Evolutionary conservation across 768 basidiomycete genomes (phyloP), one percentile per base, ranked within the genome.

Genomic region (Galerina marginata): DNA sequence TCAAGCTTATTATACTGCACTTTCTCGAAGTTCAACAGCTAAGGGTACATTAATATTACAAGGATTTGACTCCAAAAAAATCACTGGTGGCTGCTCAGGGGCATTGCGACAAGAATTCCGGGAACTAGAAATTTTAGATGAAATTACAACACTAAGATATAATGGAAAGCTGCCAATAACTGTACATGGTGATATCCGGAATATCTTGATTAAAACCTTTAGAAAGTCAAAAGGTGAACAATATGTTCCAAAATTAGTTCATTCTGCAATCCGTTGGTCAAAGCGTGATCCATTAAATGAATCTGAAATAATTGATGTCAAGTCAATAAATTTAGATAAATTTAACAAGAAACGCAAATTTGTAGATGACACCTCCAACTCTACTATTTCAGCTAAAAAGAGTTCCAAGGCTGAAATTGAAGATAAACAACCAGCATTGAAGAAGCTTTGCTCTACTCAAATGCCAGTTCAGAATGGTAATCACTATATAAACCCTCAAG

Each of bases 61-160:
- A 43, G 66, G 61, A 1, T 71, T 75, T 57, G 62, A 71, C 20
- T 6, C 36, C 4, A 38, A 16, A 4, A 66, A 63, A 63, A 71
- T 79, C 1, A 71, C 64, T 12, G 64, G 66, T 11, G 67, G 68
- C 2, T 65, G 68, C 9, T 58, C 67, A 2, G 71, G 74, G 4
- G 62, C 61, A 14, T 58, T 79, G 1, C 49, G 73, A 20, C 73
- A 77, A 56, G 76, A 77, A 51, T 74, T 75, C 47, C 12, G 75
- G 12, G 71, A 77, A 37, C 55, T 77, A 0, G 74, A 77, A 33
- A 6, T 77, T 0, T 60, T 79, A 3, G 74, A 78, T 68, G 72
- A 75, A 15, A 74, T 80, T 6, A 75, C 74, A 0, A 46, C 45
- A 1, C 33, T 72, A 11, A 29, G 54, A 29, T 77, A 69, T 58